Conservation (phyloP, 106 monocot genomes). For the Posidonia australis region DNA sequence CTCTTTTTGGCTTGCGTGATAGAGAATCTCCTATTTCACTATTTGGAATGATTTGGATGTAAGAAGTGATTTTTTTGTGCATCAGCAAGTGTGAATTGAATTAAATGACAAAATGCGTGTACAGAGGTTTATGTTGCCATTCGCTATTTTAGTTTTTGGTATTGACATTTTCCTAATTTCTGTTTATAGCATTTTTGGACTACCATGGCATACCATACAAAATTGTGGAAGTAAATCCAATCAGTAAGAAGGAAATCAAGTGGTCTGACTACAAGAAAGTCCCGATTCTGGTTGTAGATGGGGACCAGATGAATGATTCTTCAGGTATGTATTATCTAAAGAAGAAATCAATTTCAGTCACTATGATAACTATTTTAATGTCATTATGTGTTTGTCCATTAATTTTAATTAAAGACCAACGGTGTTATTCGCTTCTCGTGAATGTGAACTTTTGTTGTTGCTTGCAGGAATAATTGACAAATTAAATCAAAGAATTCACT, state of each 20-base stretch:
- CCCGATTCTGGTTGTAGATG: constrained; percentile 82
- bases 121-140: too few species aligned
- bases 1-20: too few species aligned
- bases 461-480: constrained; percentile 67
- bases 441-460: neutral
- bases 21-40: too few species aligned
- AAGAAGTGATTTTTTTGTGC: too few species aligned
- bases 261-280: constrained; percentile 98
- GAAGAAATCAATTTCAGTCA: too few species aligned
- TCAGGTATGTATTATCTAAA: constrained; percentile 42
- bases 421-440: neutral
- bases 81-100: too few species aligned
- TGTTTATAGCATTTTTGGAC: constrained; percentile 67
- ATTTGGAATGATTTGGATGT: too few species aligned
- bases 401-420: too few species aligned
- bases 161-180: neutral
- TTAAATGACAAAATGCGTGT: too few species aligned
- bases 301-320: constrained; percentile 69
- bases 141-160: neutral
- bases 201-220: constrained; percentile 90
- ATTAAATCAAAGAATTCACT: constrained; percentile 38
- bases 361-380: too few species aligned
- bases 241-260: constrained; percentile 94
- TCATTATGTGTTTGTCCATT: too few species aligned
- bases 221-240: constrained; percentile 89